Evolutionary conservation across 2,329 filamentous ascomycete genomes (phyloP).

Genomic region (Arthrobotrys megalospora): DNA sequence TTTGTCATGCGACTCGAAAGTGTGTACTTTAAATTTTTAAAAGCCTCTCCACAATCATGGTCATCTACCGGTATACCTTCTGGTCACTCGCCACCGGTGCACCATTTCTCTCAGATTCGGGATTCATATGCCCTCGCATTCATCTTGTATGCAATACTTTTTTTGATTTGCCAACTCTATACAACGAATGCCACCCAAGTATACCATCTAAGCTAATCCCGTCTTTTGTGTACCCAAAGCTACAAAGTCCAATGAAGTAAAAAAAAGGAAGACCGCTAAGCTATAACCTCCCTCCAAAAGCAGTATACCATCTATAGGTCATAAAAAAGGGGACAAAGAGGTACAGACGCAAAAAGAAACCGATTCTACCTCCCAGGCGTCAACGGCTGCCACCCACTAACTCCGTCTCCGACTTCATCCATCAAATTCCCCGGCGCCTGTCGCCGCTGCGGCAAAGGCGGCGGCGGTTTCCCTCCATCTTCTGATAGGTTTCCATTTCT

Average conservation of each 20-base stretch:
- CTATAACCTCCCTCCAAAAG: conserved; percentile 10
- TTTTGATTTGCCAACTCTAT: conserved; percentile 47
- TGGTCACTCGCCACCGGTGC: background rate
- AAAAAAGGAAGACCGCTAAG: conserved; percentile 11
- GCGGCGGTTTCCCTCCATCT: conserved; percentile 31
- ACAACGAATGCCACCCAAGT: conserved; percentile 25
- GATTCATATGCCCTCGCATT: background rate
- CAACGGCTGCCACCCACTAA: conserved; percentile 49
- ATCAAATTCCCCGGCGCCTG: conserved; percentile 37
- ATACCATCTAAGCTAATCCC: conserved; percentile 26
- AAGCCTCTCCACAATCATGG: background rate
- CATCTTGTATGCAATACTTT: conserved; percentile 1
- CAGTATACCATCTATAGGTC: conserved; percentile 20
- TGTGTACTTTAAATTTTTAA: conserved; percentile 11
- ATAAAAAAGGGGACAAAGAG: conserved; percentile 3
- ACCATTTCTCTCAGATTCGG: background rate
- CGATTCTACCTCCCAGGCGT: conserved; percentile 30
- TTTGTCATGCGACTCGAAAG: conserved; percentile 42
- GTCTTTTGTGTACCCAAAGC: conserved; percentile 3
- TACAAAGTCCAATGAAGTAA: conserved; percentile 14
- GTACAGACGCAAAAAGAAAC: conserved; percentile 1
- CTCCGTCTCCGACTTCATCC: conserved; percentile 40
- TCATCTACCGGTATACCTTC: too few relatives aligned
- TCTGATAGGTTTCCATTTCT: conserved; percentile 19
- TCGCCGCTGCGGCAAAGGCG: conserved; percentile 36